Percentiles rank a stretch among this genome's conserved stretches.
Evolutionary conservation across 1,284 basidiomycete genomes (phyloP).

Genomic region (Trichosporon sp.): DNA sequence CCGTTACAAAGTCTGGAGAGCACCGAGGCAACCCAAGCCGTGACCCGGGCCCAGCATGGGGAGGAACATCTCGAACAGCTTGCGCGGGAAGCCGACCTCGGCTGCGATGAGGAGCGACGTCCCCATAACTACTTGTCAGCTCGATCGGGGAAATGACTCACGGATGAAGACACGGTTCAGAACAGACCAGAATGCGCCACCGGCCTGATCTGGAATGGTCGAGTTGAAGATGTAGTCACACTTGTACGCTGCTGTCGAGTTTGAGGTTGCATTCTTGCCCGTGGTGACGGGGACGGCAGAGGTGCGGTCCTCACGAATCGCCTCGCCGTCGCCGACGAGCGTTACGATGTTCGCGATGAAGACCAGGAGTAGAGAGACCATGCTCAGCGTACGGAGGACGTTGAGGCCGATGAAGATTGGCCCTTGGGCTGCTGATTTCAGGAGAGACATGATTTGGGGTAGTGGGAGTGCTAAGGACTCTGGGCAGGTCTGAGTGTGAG

Average conservation of each 20-base stretch:
- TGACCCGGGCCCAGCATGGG: conserved; percentile 79
- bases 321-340: conserved; percentile 62
- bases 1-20: conserved; percentile 67
- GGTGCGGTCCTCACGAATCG: conserved; percentile 6
- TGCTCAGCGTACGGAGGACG: conserved; percentile 64
- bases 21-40: conserved; percentile 72
- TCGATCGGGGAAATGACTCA: conserved; percentile 11
- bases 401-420: conserved; percentile 70
- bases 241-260: conserved; percentile 7
- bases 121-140: conserved; percentile 54
- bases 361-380: conserved; percentile 64
- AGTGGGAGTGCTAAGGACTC: not conserved
- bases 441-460: not conserved
- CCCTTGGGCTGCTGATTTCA: conserved; percentile 15
- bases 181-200: conserved; percentile 79
- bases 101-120: conserved; percentile 65
- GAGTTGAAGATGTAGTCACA: conserved; percentile 68
- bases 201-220: conserved; percentile 74
- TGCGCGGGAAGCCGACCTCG: conserved; percentile 67
- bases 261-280: not conserved
- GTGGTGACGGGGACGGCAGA: not conserved
- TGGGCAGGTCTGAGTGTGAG: too few relatives aligned
- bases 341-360: conserved; percentile 71
- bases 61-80: conserved; percentile 70
- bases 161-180: conserved; percentile 71